Evolutionary conservation across 371 early-diverging fungal genomes (phyloP).

Genomic region (Chytridium lagenaria): DNA sequence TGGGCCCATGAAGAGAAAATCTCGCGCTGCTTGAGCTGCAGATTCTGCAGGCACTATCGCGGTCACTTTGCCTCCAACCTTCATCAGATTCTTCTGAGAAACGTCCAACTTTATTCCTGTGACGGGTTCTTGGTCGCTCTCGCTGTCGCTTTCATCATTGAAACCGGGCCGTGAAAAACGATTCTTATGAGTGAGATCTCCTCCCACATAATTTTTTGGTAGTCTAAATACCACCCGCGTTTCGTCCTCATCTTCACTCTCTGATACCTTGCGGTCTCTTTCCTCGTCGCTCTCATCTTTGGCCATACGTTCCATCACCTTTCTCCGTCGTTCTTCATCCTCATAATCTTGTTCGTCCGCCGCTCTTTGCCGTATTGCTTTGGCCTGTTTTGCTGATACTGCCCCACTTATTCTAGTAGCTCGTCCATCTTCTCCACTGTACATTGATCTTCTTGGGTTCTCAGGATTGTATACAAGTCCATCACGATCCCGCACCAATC

Average conservation of each 20-base stretch:
- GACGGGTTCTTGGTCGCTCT: neutral
- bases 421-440: slow-evolving; percentile 13
- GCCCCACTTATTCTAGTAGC: slow-evolving; percentile 14
- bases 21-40: neutral
- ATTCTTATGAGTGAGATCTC: neutral
- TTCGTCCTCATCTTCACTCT: slow-evolving; percentile 5
- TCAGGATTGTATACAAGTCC: slow-evolving; percentile 24
- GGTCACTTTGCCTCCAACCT: slow-evolving; percentile 8
- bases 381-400: slow-evolving; percentile 16
- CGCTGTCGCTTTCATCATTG: neutral
- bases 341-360: slow-evolving; percentile 3
- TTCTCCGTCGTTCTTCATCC: neutral
- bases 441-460: slow-evolving; percentile 7
- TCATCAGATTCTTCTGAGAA: neutral
- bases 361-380: slow-evolving; percentile 14
- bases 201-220: neutral
- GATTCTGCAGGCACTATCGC: neutral
- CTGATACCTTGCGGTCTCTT: neutral
- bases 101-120: neutral
- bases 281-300: slow-evolving; percentile 3
- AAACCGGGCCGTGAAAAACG: neutral
- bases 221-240: slow-evolving; percentile 5
- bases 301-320: neutral
- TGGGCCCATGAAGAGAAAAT: slow-evolving; percentile 10
- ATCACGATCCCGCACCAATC: slow-evolving; percentile 11